These are phyloP conservation scores for Kodamaea arcana DNA, from an alignment of 1,139 yeast species.

Conservation along the genomic window DNA sequence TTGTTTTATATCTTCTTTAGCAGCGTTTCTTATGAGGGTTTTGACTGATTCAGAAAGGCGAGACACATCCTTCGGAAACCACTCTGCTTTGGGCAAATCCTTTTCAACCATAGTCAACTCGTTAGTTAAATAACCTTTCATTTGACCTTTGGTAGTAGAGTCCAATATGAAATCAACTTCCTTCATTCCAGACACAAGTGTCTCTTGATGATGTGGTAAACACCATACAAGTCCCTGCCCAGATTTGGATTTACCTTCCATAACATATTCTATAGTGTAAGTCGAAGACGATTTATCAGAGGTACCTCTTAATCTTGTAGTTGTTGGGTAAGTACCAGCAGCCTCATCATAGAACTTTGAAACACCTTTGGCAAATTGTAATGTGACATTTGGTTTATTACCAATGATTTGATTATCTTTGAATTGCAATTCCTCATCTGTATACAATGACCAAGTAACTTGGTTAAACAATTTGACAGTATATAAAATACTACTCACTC, in stretches of 20 bases:
- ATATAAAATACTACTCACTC: constrained; percentile 25
- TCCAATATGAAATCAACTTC: constrained; percentile 45
- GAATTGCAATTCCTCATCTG: constrained; percentile 37
- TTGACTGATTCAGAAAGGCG: constrained; percentile 37
- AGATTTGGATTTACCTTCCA: constrained; percentile 26
- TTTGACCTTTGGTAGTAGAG: constrained; percentile 66
- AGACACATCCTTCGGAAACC: constrained; percentile 45
- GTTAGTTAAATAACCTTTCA: constrained; percentile 55
- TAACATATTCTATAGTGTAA: constrained; percentile 28
- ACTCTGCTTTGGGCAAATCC: constrained; percentile 48
- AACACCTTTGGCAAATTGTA: constrained; percentile 48
- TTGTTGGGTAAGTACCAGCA: constrained; percentile 39
- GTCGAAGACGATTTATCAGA: constrained; percentile 22
- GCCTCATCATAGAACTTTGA: constrained; percentile 47
- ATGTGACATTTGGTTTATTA: constrained; percentile 25
- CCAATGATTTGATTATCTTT: constrained; percentile 52
- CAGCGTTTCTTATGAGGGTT: constrained; percentile 42
- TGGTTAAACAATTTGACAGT: constrained; percentile 35
- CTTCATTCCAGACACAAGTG: constrained; percentile 25
- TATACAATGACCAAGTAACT: constrained; percentile 40
- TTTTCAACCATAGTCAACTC: constrained; percentile 42
- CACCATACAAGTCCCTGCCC: constrained; percentile 43
- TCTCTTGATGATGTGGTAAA: constrained; percentile 66
- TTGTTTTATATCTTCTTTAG: constrained; percentile 46
- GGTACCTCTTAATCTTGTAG: constrained; percentile 24